Evolutionary conservation across 2,329 filamentous ascomycete species (phyloP).

Genomic region (Bisporella sp.): DNA sequence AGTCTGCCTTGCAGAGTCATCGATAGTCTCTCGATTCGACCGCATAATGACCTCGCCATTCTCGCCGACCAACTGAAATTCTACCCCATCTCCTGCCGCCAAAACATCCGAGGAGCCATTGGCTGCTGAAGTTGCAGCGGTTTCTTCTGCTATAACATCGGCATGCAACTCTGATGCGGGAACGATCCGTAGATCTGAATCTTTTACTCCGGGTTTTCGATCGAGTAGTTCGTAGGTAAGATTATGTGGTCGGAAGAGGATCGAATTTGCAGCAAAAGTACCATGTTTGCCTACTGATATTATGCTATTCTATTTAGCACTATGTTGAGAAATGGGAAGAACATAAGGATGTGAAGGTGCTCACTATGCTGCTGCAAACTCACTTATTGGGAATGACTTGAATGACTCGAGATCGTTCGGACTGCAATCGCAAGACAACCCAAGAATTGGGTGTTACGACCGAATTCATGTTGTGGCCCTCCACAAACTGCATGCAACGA

Average conservation of each 20-base stretch:
- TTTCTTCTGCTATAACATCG: constrained; percentile 57
- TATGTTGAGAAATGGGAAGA: background rate
- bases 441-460: constrained; percentile 51
- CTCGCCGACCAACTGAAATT: constrained; percentile 41
- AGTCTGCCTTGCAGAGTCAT: constrained; percentile 63
- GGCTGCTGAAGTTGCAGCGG: constrained; percentile 33
- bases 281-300: constrained; percentile 92
- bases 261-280: constrained; percentile 78
- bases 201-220: constrained; percentile 54
- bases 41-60: constrained; percentile 45
- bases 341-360: constrained; percentile 11
- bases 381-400: constrained; percentile 57
- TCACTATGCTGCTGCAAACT: constrained; percentile 21
- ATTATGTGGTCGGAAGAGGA: constrained; percentile 87
- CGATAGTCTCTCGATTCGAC: constrained; percentile 52
- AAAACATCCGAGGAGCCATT: constrained; percentile 28
- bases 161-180: constrained; percentile 76
- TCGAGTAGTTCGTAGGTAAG: constrained; percentile 87
- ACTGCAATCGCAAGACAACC: constrained; percentile 53
- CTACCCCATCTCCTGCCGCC: constrained; percentile 33
- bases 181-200: constrained; percentile 69
- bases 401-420: constrained; percentile 48
- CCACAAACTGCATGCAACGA: no score
- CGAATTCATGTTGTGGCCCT: constrained; percentile 19
- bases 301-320: constrained; percentile 45